A percentile compares a stretch with the other conserved stretches of the same genome.
These are phyloP conservation scores for Closterium sp. DNA, from an alignment of 139 green algal genomes.

Conservation along the genomic window DNA sequence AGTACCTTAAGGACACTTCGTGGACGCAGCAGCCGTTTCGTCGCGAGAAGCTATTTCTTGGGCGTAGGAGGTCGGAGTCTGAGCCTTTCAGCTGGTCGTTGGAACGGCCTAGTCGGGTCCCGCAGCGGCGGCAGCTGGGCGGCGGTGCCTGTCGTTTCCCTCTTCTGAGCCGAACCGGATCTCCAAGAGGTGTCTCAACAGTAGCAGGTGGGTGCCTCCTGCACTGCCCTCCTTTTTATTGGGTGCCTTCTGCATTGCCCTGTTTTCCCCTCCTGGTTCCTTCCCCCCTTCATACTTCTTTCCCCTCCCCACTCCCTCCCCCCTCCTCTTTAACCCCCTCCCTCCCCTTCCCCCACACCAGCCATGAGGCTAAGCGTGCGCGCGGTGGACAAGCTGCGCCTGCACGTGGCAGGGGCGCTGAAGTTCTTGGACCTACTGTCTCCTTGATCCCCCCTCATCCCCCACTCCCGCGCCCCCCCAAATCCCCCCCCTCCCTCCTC, in stretches of 20 bases:
- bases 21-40: background rate
- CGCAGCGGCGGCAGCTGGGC: background rate
- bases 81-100: background rate
- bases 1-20: background rate
- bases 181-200: background rate
- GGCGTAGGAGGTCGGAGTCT: background rate
- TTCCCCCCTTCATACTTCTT: no score
- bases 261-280: no score
- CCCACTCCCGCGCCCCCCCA: background rate
- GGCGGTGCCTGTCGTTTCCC: background rate
- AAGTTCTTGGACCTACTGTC: background rate
- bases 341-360: conserved; percentile 9
- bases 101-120: background rate
- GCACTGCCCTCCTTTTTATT: background rate
- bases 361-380: conserved; percentile 53
- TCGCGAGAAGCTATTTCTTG: background rate
- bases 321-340: background rate
- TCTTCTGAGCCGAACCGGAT: background rate
- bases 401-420: conserved; percentile 33
- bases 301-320: background rate
- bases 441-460: background rate
- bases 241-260: no score
- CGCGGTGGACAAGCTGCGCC: conserved; percentile 56
- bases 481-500: background rate
- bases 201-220: background rate